phyloP scores from a whole-genome alignment of 495 filamentous ascomycete species.

The Penicillium nucicola region DNA sequence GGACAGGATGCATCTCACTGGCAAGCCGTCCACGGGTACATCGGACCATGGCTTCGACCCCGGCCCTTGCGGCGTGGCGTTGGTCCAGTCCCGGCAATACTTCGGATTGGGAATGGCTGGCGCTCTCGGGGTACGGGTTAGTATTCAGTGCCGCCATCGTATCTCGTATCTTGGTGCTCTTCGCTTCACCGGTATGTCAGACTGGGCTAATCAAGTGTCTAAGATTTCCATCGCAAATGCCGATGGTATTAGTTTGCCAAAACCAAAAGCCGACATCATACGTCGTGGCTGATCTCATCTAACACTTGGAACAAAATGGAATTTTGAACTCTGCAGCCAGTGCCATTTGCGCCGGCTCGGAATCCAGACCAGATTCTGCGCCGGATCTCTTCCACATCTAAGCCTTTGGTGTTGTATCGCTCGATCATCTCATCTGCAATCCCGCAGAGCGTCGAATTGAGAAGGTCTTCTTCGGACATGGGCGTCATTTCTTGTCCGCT shows the following conservation, averaged over 20 bases:
- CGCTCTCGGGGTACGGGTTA: neutral
- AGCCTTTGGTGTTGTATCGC: constrained; percentile 38
- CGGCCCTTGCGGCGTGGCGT: too few relatives aligned
- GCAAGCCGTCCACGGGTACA: too few relatives aligned
- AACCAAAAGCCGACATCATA: constrained; percentile 14
- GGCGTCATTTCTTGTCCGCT: constrained; percentile 9
- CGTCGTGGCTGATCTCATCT: constrained; percentile 40
- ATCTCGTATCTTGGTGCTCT: neutral
- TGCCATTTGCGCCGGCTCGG: constrained; percentile 24
- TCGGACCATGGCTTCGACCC: too few relatives aligned
- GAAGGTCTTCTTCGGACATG: constrained; percentile 23
- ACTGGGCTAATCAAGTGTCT: too few relatives aligned
- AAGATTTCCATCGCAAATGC: neutral
- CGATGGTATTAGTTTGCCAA: neutral
- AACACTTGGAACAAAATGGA: constrained; percentile 41
- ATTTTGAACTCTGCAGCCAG: constrained; percentile 44
- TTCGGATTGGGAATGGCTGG: too few relatives aligned
- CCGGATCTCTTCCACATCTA: constrained; percentile 36
- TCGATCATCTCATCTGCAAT: constrained; percentile 40
- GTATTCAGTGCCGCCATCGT: neutral
- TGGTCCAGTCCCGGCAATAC: too few relatives aligned
- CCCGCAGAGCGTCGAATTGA: constrained; percentile 41
- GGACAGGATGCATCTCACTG: too few relatives aligned
- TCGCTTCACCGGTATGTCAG: neutral
- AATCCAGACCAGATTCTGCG: constrained; percentile 37